Base-by-base conservation (phyloP, 805 yeast genomes). In the Phaffomyces antillensis region DNA sequence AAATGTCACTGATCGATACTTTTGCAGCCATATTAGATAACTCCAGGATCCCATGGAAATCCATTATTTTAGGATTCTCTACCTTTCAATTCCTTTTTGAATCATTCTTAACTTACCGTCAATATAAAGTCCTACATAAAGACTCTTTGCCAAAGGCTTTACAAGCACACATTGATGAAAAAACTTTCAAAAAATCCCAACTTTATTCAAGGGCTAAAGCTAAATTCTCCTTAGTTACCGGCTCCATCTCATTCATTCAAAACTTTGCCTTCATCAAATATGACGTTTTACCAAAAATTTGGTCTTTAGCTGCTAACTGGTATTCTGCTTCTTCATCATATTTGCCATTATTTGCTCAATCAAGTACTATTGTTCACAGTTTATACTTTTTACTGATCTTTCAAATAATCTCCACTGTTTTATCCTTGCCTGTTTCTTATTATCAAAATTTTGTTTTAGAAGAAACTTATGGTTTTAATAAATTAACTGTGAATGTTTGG, bases 381-480 rank as follows among this genome's bases (percentile, higher is more conserved):
- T 66, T 89, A 45, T 75, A 80, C 49, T 81, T 86, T 58, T 64
- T 79, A 53, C 67, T 77, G 37, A 70, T 72, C 24, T 68, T 77
- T 55, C 67, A 79, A 30, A 43, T 70, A 23, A 48, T 81, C 38
- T 69, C 81, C 9, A 68, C 81, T 3, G 41, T 87, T 3, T 47
- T 79, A 28, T 70, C 77, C 4, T 61, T 85, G 44, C 99, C 99
- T 4, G 59, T 81, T 20, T 71, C 81, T 10, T 81, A 84, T 62
- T 90, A 89, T 65, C 70, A 76, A 46, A 83, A 84, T 55, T 93
- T 93, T 68, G 90, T 89, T 15, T 72, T 93, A 54, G 99, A 93
- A 66, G 96, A 91, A 62, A 79, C 79, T 65, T 91, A 74, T 58
- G 99, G 99, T 1, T 93, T 93, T 70, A 93, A 93, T 70, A 93